These are phyloP conservation scores for Galeopsis tetrahit DNA, from an alignment of 257 asterid genomes.

Conservation along the genomic window DNA sequence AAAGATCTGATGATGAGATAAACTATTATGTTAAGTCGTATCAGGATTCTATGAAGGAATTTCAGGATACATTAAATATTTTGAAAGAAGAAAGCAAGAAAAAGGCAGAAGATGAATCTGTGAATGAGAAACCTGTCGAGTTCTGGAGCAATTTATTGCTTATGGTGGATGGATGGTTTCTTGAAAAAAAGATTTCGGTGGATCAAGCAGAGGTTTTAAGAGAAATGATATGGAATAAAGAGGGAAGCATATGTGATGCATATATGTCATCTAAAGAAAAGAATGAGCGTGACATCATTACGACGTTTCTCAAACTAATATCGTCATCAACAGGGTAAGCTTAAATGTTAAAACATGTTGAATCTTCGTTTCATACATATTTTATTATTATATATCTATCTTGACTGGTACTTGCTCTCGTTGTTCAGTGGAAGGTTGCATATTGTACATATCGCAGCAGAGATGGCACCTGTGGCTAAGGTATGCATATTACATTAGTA, in stretches of 20 bases:
- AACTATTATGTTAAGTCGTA: constrained; percentile 67
- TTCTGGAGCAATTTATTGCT: constrained; percentile 88
- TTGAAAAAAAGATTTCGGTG: constrained; percentile 75
- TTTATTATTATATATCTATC: constrained; percentile 17
- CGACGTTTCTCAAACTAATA: constrained; percentile 58
- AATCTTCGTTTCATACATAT: constrained; percentile 16
- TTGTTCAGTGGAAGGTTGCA: constrained; percentile 73
- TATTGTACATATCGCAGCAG: constrained; percentile 93
- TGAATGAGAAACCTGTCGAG: constrained; percentile 66
- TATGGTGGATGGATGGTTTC: constrained; percentile 91
- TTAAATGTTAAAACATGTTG: constrained; percentile 9
- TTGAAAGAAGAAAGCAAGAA: constrained; percentile 75
- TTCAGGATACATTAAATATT: constrained; percentile 73
- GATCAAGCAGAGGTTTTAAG: constrained; percentile 73
- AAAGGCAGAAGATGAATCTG: constrained; percentile 47
- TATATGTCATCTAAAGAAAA: constrained; percentile 71
- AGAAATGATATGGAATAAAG: constrained; percentile 80
- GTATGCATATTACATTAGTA: constrained; percentile 50
- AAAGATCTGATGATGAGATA: constrained; percentile 86
- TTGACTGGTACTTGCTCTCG: constrained; percentile 43
- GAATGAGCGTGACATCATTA: constrained; percentile 67
- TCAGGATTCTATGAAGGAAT: constrained; percentile 88
- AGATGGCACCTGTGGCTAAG: constrained; percentile 99
- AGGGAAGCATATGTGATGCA: constrained; percentile 57
- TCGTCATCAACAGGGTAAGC: constrained; percentile 63